Percentiles rank a stretch among this genome's conserved stretches.
phyloP scores from a whole-genome alignment of 2,329 filamentous ascomycete genomes.

The Pestalotiopsis sp. region DNA sequence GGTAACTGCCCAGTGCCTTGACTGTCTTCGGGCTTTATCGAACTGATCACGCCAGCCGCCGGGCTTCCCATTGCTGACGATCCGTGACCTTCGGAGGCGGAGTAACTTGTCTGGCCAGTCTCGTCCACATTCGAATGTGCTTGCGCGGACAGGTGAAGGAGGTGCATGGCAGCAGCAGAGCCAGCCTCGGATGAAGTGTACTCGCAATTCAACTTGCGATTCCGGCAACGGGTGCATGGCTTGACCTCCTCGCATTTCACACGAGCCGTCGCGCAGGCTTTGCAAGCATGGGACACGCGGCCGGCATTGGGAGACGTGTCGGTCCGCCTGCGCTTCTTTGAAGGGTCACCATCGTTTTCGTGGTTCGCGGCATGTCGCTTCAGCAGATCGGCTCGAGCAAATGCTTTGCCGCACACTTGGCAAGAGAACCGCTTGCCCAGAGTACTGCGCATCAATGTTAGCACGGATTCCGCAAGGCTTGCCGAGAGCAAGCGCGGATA shows the following conservation, averaged over 20 bases:
- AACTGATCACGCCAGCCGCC: constrained; percentile 26
- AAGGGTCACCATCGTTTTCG: constrained; percentile 45
- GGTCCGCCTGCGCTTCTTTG: constrained; percentile 49
- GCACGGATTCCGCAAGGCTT: neutral
- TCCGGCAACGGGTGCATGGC: constrained; percentile 54
- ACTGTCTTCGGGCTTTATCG: constrained; percentile 29
- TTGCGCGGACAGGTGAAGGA: constrained; percentile 44
- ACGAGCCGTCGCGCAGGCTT: constrained; percentile 51
- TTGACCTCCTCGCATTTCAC: constrained; percentile 60
- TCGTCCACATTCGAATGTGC: constrained; percentile 23
- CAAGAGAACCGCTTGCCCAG: constrained; percentile 27
- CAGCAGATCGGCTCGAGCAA: constrained; percentile 55
- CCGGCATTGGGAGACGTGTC: constrained; percentile 46
- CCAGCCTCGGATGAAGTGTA: constrained; percentile 38
- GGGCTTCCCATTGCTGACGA: constrained; percentile 28
- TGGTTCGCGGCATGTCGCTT: constrained; percentile 56
- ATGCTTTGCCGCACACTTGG: constrained; percentile 54
- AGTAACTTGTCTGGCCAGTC: constrained; percentile 14
- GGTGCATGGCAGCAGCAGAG: constrained; percentile 44
- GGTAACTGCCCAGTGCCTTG: constrained; percentile 32
- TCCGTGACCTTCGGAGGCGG: constrained; percentile 15
- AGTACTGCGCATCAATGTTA: constrained; percentile 15
- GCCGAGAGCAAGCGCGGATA: neutral
- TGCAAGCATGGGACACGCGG: constrained; percentile 56
- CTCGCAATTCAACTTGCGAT: constrained; percentile 49